Percentiles rank a stretch among this genome's conserved stretches.
Evolutionary conservation across 805 yeast species (phyloP).

Genomic region (Candida nanaspora): DNA sequence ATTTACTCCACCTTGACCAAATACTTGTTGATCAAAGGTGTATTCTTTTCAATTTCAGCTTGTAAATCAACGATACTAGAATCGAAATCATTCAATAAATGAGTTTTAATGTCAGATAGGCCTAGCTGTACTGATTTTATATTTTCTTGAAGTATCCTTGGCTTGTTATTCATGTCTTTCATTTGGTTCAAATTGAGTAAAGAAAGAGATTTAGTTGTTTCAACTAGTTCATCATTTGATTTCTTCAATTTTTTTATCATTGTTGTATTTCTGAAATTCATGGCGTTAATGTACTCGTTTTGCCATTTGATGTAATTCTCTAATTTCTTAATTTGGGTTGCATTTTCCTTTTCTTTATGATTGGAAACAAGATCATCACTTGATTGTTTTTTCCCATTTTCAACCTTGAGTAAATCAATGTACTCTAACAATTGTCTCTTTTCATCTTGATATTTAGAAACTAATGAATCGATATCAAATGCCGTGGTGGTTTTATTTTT

Average conservation of each 20-base stretch:
- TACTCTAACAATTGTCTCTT: slow-evolving; percentile 12
- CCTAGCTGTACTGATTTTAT: not conserved
- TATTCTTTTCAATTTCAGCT: slow-evolving; percentile 1
- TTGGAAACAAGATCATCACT: too few species aligned
- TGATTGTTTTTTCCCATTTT: too few species aligned
- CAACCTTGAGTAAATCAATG: slow-evolving; percentile 10
- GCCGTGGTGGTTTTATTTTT: slow-evolving; percentile 24
- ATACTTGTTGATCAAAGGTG: not conserved
- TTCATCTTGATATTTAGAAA: slow-evolving; percentile 19
- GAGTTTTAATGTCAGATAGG: not conserved
- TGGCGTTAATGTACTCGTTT: slow-evolving; percentile 15
- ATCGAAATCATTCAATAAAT: not conserved
- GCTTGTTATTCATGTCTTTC: too few species aligned
- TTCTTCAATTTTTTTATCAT: slow-evolving; percentile 3
- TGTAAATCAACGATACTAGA: slow-evolving; percentile 5
- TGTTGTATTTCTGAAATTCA: slow-evolving; percentile 11
- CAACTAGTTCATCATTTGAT: slow-evolving; percentile 2
- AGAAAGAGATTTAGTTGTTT: not conserved
- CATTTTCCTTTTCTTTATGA: not conserved
- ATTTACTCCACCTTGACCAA: not conserved
- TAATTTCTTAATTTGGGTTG: slow-evolving; percentile 8
- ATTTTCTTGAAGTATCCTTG: too few species aligned
- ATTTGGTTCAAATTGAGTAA: not conserved
- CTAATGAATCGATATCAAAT: slow-evolving; percentile 28
- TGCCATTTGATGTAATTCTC: slow-evolving; percentile 20